Evolutionary conservation across 1,284 basidiomycete species (phyloP).

Genomic region (Cystobasidiaceae sp.): DNA sequence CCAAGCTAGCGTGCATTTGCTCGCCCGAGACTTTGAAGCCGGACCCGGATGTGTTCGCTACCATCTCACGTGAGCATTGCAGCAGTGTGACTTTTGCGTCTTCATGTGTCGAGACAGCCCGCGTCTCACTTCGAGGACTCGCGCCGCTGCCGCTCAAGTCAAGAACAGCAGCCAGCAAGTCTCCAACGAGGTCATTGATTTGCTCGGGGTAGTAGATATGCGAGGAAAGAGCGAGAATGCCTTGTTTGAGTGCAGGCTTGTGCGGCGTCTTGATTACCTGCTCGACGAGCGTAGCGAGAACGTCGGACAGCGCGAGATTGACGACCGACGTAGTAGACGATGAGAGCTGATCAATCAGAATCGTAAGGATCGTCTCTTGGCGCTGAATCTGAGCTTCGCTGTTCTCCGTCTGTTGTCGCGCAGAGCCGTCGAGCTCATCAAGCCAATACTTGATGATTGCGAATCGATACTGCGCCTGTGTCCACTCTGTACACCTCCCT

Average conservation of each 20-base stretch:
- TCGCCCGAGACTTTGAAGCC: constrained; percentile 9
- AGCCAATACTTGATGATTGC: constrained; percentile 79
- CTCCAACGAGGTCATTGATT: constrained; percentile 84
- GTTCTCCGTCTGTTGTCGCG: background rate
- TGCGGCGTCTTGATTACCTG: constrained; percentile 61
- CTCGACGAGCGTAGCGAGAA: constrained; percentile 64
- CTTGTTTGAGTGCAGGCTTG: constrained; percentile 64
- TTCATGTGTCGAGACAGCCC: background rate
- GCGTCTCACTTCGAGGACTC: background rate
- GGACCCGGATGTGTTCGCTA: background rate
- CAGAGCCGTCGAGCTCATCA: constrained; percentile 61
- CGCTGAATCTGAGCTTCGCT: background rate
- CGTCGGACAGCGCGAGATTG: constrained; percentile 85
- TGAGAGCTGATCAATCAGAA: constrained; percentile 77
- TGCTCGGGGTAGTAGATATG: constrained; percentile 96
- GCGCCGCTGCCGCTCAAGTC: background rate
- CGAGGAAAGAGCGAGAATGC: constrained; percentile 74
- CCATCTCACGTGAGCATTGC: constrained; percentile 3
- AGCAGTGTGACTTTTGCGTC: constrained; percentile 6
- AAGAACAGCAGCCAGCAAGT: constrained; percentile 69
- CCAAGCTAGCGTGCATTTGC: constrained; percentile 7
- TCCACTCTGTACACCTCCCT: constrained; percentile 70
- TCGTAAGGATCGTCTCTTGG: constrained; percentile 66
- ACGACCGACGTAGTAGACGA: constrained; percentile 71
- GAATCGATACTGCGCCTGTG: constrained; percentile 86